A percentile compares a stretch with the other conserved stretches of the same genome.
Conservation (phyloP, 2,329 filamentous ascomycete species). For the Penicillium sp. region DNA sequence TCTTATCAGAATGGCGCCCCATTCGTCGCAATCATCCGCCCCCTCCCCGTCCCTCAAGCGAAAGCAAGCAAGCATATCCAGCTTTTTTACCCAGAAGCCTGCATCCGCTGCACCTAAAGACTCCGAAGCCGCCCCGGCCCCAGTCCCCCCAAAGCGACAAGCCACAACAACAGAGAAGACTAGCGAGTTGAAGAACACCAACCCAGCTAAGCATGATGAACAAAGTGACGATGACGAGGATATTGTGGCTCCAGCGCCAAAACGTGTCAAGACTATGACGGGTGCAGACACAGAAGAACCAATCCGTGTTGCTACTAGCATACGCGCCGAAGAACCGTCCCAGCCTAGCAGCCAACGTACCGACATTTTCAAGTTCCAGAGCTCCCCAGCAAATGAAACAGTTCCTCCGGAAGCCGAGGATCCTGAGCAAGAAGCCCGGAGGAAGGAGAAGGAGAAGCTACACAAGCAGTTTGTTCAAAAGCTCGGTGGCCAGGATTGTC, state of each 20-base stretch:
- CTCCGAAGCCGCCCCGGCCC: slow-evolving; percentile 5
- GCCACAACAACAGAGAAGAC: slow-evolving; percentile 9
- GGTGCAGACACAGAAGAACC: slow-evolving; percentile 15
- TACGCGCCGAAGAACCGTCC: slow-evolving; percentile 22
- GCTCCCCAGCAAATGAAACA: slow-evolving; percentile 45
- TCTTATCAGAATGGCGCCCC: slow-evolving; percentile 31
- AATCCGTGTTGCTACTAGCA: slow-evolving; percentile 5
- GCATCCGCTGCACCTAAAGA: slow-evolving; percentile 19
- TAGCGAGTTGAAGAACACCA: slow-evolving; percentile 4
- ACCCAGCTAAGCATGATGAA: slow-evolving; percentile 5
- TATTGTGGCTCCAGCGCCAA: slow-evolving; percentile 44
- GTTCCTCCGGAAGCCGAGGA: slow-evolving; percentile 36
- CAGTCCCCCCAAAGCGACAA: slow-evolving; percentile 11
- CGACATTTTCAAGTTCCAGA: slow-evolving; percentile 62
- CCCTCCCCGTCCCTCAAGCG: slow-evolving; percentile 39
- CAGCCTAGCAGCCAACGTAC: slow-evolving; percentile 52
- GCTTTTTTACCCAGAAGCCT: slow-evolving; percentile 72
- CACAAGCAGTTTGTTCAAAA: slow-evolving; percentile 88
- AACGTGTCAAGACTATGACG: slow-evolving; percentile 38
- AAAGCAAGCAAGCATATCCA: slow-evolving; percentile 74
- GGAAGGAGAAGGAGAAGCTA: slow-evolving; percentile 67
- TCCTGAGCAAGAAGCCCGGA: slow-evolving; percentile 54
- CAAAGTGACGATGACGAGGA: slow-evolving; percentile 43
- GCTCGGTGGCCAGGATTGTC: slow-evolving; percentile 80
- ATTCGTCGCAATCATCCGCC: slow-evolving; percentile 37